These are phyloP conservation scores for Geranium incanum DNA, from an alignment of 441 rosid species.

Conservation along the genomic window DNA sequence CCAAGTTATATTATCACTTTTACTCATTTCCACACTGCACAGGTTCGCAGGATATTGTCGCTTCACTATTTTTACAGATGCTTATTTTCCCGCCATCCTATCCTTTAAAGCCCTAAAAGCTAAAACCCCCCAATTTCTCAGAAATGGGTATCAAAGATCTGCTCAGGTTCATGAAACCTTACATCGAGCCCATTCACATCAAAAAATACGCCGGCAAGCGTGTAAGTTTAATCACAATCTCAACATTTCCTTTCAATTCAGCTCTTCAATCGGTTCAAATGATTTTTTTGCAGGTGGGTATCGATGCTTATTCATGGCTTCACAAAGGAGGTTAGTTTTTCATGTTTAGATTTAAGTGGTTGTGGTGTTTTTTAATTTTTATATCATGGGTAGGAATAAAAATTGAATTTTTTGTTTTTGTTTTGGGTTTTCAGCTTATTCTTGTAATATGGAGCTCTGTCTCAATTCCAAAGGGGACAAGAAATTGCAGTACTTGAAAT, in stretches of 20 bases:
- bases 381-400: neutral
- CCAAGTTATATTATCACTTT: neutral
- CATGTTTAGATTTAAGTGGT: neutral
- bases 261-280: neutral
- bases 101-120: neutral
- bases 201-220: slow-evolving; percentile 68
- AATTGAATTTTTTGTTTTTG: neutral
- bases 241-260: neutral
- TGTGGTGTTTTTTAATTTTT: neutral
- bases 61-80: neutral
- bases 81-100: neutral
- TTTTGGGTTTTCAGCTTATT: slow-evolving; percentile 48
- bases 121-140: neutral
- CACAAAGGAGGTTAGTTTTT: slow-evolving; percentile 71
- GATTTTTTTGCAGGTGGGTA: slow-evolving; percentile 54
- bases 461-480: slow-evolving; percentile 46
- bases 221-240: slow-evolving; percentile 24
- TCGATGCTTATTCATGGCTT: slow-evolving; percentile 90
- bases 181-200: slow-evolving; percentile 61
- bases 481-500: slow-evolving; percentile 54
- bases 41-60: neutral
- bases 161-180: slow-evolving; percentile 78
- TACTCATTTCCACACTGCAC: neutral
- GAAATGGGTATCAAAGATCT: slow-evolving; percentile 79
- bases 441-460: slow-evolving; percentile 91